Evolutionary conservation across 345 rosid species (phyloP).

Genomic region (Erodium maritimum): DNA sequence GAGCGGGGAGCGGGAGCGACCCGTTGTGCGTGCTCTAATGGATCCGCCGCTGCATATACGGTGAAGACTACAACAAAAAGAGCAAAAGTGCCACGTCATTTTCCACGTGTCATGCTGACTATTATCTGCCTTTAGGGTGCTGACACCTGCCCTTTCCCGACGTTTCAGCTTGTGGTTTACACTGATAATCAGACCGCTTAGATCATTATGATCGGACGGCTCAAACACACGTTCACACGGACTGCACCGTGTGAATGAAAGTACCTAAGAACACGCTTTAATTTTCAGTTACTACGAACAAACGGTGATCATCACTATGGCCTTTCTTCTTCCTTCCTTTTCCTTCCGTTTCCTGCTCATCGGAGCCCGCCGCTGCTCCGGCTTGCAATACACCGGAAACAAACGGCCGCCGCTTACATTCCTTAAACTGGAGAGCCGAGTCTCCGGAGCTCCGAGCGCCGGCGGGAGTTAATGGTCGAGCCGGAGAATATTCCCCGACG

Average conservation of each 20-base stretch:
- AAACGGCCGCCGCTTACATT: neutral
- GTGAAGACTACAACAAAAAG: too few species aligned
- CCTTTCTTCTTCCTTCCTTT: slow-evolving; percentile 31
- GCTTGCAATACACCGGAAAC: neutral
- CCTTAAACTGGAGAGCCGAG: neutral
- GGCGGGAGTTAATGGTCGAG: slow-evolving; percentile 21
- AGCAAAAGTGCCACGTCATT: neutral
- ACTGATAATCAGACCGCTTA: neutral
- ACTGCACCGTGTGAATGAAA: neutral
- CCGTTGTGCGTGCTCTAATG: too few species aligned
- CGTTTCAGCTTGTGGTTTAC: neutral
- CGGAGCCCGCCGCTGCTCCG: slow-evolving; percentile 17
- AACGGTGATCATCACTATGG: slow-evolving; percentile 19
- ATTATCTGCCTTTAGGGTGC: neutral
- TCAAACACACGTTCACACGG: neutral
- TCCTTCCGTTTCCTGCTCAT: slow-evolving; percentile 15
- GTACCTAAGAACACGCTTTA: neutral
- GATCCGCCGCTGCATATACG: too few species aligned
- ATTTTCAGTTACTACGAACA: too few species aligned
- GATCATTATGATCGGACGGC: too few species aligned
- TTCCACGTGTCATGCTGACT: slow-evolving; percentile 14
- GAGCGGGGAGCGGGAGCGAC: too few species aligned
- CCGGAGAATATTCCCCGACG: slow-evolving; percentile 19
- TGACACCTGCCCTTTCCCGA: slow-evolving; percentile 8
- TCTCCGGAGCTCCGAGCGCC: slow-evolving; percentile 39